Base-by-base conservation (phyloP, 1,284 basidiomycete species). In the Ustilago curta region DNA sequence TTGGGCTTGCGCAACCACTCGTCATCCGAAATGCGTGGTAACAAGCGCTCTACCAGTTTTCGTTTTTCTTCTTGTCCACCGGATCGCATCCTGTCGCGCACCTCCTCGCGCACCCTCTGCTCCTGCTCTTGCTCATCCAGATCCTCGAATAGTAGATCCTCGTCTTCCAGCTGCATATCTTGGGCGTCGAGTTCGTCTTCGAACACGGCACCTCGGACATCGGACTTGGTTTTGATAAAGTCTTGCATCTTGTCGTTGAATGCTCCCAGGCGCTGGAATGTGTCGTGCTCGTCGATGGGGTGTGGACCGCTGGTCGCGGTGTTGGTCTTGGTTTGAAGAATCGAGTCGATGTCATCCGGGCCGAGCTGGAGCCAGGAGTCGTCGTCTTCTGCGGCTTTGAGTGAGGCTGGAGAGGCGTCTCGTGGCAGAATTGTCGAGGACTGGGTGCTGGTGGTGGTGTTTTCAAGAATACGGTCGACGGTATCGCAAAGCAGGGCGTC, bases 131-230 rank as follows among this genome's bases (percentile, higher is more conserved):
- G 67, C 19, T 70, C 67, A 23, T 70, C 72, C 8, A 62, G 21
- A 42, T 68, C 69, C 29, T 76, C 73, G 27, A 75, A 67, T 29
- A 71, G 21, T 0, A 70, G 54, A 35, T 75, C 72, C 9, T 75
- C 72, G 18, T 75, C 67, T 19, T 65, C 62, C 4, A 70, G 21
- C 11, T 52, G 59, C 53, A 63, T 63, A 29, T 79, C 73, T 23
- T 71, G 68, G 18, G 64, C 66, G 2, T 77, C 70, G 23, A 70
- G 43, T 37, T 77, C 77, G 40, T 81, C 79, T 27, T 72, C 68
- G 32, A 83, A 79, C 9, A 80, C n/a, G 12, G 81, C 82, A 21
- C 82, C 82, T 14, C 73, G 63, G 19, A 76, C 54, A 45, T 78
- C 78, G 8, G 80, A 81, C 23, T 78, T 64, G 5, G 71, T 77